Evolutionary conservation across 108 stramenopile species (phyloP), one percentile per base, ranked within the genome.

Genomic region (Conticribra guillardii): DNA sequence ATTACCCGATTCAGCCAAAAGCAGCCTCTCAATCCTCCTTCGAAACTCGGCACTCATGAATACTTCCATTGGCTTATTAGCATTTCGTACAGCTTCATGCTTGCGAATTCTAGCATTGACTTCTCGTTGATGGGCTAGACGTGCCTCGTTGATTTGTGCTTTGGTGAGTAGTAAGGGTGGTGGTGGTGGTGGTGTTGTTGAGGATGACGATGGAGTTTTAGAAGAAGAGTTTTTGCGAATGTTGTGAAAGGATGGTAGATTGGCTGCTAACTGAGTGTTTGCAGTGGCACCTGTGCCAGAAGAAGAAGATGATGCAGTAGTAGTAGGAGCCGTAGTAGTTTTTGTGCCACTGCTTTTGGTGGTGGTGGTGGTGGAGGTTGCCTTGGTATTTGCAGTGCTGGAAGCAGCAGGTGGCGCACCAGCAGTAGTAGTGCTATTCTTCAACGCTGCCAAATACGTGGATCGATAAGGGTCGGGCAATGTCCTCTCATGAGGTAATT

Each of bases 381-480:
- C n/a, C n/a, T n/a, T n/a, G n/a, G n/a, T n/a, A n/a, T n/a, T n/a
- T n/a, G n/a, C n/a, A n/a, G n/a, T n/a, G n/a, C n/a, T n/a, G n/a
- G n/a, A n/a, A n/a, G n/a, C n/a, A n/a, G n/a, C n/a, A n/a, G n/a
- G n/a, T n/a, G n/a, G n/a, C n/a, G n/a, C n/a, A n/a, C n/a, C n/a
- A n/a, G n/a, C n/a, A 9, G 46, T 19, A 27, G 5, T 48, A 4
- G 5, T 22, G 54, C 23, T 27, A 2, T 83, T 76, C 46, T 86
- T 56, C 49, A 89, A 60, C 4, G 90, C 87, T 48, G 79, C 69
- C 63, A 91, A 55, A 88, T 92, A 98, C 3, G 93, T 89, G 17
- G 89, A 76, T 19, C 81, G 83, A 79, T 95, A 98, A 15, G 97
- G 97, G 70, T 98, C 96, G 24, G 96, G 96, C 1, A 98, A 67